Conservation (phyloP, 225 moss, liverwort and hornwort species). For the Climacium dendroides region DNA sequence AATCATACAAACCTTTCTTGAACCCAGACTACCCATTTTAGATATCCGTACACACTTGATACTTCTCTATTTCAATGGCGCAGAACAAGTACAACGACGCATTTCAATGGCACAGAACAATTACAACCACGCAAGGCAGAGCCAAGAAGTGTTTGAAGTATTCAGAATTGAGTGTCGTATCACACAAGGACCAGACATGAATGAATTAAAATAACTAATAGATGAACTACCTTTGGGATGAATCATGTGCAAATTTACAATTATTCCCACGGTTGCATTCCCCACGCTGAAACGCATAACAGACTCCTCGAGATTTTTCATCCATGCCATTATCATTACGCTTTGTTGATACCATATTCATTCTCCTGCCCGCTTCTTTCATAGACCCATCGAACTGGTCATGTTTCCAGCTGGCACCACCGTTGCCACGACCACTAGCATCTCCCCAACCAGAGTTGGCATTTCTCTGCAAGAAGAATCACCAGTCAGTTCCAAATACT, state of each 20-base stretch:
- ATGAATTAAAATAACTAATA: background rate
- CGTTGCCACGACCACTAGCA: slow-evolving; percentile 48
- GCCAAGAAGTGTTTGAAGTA: background rate
- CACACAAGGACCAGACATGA: background rate
- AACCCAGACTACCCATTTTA: background rate
- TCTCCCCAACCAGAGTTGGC: slow-evolving; percentile 94
- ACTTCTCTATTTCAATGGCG: background rate
- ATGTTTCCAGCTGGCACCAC: slow-evolving; percentile 43
- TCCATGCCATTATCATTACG: slow-evolving; percentile 11
- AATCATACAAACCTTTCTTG: background rate
- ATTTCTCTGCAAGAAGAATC: slow-evolving; percentile 51
- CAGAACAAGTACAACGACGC: background rate
- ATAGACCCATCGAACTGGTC: slow-evolving; percentile 56
- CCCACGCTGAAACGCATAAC: slow-evolving; percentile 93
- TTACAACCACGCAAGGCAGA: background rate
- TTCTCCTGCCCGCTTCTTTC: slow-evolving; percentile 52
- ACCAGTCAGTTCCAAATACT: background rate
- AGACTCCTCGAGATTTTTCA: slow-evolving; percentile 51
- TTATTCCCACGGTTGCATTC: slow-evolving; percentile 84
- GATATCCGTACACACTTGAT: background rate
- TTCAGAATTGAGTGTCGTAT: background rate
- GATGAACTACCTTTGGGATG: background rate
- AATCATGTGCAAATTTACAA: slow-evolving; percentile 88
- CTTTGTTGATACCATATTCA: slow-evolving; percentile 20
- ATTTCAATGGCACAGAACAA: background rate